Evolutionary conservation across 2,329 filamentous ascomycete species (phyloP).

Genomic region (Microascus cirrosus): DNA sequence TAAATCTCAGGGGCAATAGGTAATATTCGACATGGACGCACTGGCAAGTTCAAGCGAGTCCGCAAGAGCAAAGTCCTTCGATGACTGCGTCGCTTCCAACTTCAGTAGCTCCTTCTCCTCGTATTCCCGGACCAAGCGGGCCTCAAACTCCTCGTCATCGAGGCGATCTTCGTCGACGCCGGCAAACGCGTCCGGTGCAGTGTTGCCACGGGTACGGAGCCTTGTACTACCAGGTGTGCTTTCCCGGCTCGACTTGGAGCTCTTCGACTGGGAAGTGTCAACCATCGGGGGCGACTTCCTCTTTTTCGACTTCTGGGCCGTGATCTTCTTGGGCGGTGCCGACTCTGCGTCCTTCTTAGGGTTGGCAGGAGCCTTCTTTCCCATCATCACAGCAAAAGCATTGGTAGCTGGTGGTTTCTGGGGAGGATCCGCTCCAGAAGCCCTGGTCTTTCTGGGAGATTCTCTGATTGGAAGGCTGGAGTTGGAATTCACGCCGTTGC

Average conservation of each 20-base stretch:
- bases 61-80: constrained; percentile 23
- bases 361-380: constrained; percentile 9
- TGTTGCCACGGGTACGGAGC: constrained; percentile 9
- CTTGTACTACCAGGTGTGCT: constrained; percentile 54
- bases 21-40: constrained; percentile 25
- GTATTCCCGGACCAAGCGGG: constrained; percentile 57
- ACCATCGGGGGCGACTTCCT: constrained; percentile 12
- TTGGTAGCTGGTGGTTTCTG: constrained; percentile 17
- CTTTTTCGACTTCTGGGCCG: constrained; percentile 21
- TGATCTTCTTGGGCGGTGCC: constrained; percentile 18
- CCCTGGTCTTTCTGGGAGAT: constrained; percentile 18
- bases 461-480: constrained; percentile 20
- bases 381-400: constrained; percentile 45
- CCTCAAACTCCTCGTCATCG: constrained; percentile 77
- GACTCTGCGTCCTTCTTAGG: constrained; percentile 3
- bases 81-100: constrained; percentile 25
- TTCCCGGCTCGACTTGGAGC: constrained; percentile 59
- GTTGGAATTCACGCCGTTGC: neutral
- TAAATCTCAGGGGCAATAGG: neutral
- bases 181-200: constrained; percentile 33
- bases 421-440: constrained; percentile 6
- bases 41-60: constrained; percentile 67
- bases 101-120: constrained; percentile 42
- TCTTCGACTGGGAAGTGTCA: constrained; percentile 45
- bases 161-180: constrained; percentile 47